phyloP scores from a whole-genome alignment of 805 yeast species.

The Teunomyces kruisii region DNA sequence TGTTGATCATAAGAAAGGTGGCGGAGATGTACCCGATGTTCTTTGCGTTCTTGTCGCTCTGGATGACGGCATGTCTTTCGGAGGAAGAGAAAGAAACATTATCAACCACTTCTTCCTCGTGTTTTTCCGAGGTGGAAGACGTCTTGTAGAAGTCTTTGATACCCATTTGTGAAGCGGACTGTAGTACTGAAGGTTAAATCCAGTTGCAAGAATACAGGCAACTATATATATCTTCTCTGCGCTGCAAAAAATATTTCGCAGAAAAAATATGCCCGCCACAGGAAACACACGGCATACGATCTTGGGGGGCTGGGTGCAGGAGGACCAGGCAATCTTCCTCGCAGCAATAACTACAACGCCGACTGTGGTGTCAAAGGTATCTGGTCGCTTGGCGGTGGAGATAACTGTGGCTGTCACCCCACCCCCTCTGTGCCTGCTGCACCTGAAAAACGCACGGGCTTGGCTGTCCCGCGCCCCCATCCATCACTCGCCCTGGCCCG shows the following conservation, averaged over 20 bases:
- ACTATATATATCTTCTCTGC: conserved; percentile 2
- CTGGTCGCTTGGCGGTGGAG: too few relatives aligned
- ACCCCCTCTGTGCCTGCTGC: too few relatives aligned
- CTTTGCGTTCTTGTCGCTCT: conserved; percentile 44
- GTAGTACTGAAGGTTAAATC: not conserved
- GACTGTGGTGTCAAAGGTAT: not conserved
- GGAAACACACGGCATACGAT: not conserved
- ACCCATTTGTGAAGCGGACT: conserved; percentile 11
- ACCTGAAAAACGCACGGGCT: too few relatives aligned
- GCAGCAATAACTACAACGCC: not conserved
- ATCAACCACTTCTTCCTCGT: conserved; percentile 5
- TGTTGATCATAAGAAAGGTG: conserved; percentile 54
- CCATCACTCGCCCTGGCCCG: not conserved
- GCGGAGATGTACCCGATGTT: conserved; percentile 47
- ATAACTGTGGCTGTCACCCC: not conserved
- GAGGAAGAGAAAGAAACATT: conserved; percentile 10
- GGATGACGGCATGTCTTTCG: conserved; percentile 28
- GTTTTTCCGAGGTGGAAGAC: not conserved
- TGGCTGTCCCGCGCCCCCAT: too few relatives aligned
- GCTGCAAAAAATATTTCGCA: conserved; percentile 4
- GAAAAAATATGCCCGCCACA: conserved; percentile 6
- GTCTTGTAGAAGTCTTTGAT: conserved; percentile 9
- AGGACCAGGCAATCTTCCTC: not conserved
- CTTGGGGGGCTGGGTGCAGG: not conserved
- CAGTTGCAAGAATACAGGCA: not conserved